Conservation (phyloP, 495 filamentous ascomycete genomes). For the Penicillium malachiteum region DNA sequence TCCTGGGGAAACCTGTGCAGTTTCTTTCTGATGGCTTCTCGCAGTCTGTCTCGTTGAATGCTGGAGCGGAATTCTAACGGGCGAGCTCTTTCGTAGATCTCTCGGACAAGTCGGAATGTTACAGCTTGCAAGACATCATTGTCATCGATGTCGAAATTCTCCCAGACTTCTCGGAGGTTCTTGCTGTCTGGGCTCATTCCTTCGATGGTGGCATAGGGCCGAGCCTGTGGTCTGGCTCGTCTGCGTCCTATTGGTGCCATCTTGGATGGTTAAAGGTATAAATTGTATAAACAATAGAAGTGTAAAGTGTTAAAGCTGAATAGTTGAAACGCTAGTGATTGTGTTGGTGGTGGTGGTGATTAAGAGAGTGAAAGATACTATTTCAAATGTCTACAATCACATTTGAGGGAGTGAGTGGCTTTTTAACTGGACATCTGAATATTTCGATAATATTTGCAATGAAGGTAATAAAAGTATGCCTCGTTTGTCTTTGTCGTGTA, state of each 20-base stretch:
- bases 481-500: neutral
- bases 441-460: neutral
- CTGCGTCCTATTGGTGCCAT: neutral
- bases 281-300: neutral
- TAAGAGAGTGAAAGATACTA: neutral
- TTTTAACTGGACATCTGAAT: neutral
- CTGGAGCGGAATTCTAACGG: neutral
- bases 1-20: neutral
- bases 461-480: neutral
- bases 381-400: neutral
- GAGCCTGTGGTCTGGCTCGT: neutral
- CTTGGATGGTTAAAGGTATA: neutral
- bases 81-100: neutral
- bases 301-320: neutral
- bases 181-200: neutral
- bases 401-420: neutral
- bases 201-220: too few species aligned
- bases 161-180: neutral
- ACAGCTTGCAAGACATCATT: neutral
- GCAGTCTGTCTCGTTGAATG: neutral
- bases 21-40: neutral
- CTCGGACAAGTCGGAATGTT: neutral
- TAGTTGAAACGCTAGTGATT: neutral
- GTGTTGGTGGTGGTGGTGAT: neutral
- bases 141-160: neutral